Evolutionary conservation across 2,329 filamentous ascomycete species (phyloP).

Genomic region (Parafenestella ontariensis): DNA sequence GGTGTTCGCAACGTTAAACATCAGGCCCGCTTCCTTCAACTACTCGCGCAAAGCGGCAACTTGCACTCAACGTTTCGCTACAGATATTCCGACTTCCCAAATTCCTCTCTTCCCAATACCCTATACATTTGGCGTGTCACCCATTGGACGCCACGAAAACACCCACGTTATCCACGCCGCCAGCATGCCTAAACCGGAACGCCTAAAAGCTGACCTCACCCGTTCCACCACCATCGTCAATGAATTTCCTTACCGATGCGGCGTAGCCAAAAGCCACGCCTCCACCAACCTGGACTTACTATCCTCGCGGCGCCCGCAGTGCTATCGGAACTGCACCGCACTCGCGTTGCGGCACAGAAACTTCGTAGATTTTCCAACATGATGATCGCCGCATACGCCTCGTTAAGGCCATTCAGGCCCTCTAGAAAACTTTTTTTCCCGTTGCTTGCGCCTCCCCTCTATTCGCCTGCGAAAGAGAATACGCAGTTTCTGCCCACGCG

Average conservation of each 20-base stretch:
- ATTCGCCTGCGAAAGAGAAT: too few species aligned
- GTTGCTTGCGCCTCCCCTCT: too few species aligned
- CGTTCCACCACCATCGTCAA: neutral
- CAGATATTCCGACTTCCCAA: neutral
- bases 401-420: neutral
- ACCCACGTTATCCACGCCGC: neutral
- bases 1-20: neutral
- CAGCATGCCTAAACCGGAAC: neutral
- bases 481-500: too few species aligned
- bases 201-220: too few species aligned
- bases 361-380: neutral
- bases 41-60: too few species aligned
- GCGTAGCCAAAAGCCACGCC: slow-evolving; percentile 2
- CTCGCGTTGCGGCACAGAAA: slow-evolving; percentile 4
- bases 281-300: slow-evolving; percentile 6
- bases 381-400: neutral
- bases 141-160: neutral
- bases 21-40: too few species aligned
- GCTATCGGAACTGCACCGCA: neutral
- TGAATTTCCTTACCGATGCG: neutral
- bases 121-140: neutral
- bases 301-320: neutral
- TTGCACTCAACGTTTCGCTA: too few species aligned
- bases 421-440: neutral
- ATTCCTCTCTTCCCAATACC: neutral